A percentile compares a stretch with the other conserved stretches of the same genome.
phyloP scores from a whole-genome alignment of 306 rosid genomes.

The Cicer cuneatum region DNA sequence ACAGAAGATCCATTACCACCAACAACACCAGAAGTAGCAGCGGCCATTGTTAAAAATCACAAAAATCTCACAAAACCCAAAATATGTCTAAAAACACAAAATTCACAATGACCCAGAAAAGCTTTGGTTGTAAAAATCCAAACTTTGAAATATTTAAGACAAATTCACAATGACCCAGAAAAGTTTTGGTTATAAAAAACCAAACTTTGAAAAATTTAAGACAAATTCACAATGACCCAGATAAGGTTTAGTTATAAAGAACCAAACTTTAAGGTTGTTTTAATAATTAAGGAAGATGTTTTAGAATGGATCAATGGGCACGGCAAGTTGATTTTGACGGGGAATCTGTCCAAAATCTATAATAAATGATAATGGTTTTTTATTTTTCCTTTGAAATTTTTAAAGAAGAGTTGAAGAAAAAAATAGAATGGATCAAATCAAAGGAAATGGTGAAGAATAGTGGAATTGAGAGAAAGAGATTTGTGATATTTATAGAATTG shows the following conservation, averaged over 20 bases:
- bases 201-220: neutral
- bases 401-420: neutral
- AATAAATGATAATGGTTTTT: slow-evolving; percentile 25
- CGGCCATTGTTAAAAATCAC: slow-evolving; percentile 51
- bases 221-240: slow-evolving; percentile 25
- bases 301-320: slow-evolving; percentile 48
- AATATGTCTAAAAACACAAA: slow-evolving; percentile 9
- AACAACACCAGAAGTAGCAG: slow-evolving; percentile 62
- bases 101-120: slow-evolving; percentile 23
- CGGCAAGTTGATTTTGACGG: slow-evolving; percentile 40
- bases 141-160: slow-evolving; percentile 3
- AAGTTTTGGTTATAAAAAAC: slow-evolving; percentile 37
- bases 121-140: slow-evolving; percentile 34
- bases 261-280: slow-evolving; percentile 13
- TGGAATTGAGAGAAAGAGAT: neutral
- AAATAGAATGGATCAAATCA: slow-evolving; percentile 21
- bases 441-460: neutral
- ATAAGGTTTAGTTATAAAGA: slow-evolving; percentile 41
- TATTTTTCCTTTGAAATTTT: neutral
- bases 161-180: slow-evolving; percentile 31
- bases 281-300: neutral
- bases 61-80: slow-evolving; percentile 27
- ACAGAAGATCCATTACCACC: slow-evolving; percentile 57
- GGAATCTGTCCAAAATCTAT: slow-evolving; percentile 2
- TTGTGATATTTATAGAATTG: neutral